phyloP scores from a whole-genome alignment of 1,139 yeast species.

The Nadsonia starkeyi-henricii region DNA sequence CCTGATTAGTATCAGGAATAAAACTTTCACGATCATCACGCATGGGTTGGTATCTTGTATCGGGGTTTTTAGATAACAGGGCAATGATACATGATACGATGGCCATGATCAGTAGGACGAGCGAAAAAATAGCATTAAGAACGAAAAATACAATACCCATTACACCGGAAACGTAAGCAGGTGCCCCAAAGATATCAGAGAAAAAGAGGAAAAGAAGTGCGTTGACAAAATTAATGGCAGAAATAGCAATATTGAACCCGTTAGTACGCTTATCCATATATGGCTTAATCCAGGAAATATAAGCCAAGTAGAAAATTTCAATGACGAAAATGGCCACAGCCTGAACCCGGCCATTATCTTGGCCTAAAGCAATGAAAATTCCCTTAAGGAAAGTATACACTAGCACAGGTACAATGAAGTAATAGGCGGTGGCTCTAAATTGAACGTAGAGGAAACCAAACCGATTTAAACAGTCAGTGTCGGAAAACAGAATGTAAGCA shows the following conservation, averaged over 20 bases:
- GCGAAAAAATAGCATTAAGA: slow-evolving; percentile 78
- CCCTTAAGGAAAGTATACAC: slow-evolving; percentile 60
- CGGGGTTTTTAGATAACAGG: slow-evolving; percentile 79
- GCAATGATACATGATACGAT: slow-evolving; percentile 81
- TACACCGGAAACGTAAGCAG: slow-evolving; percentile 75
- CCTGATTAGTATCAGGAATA: slow-evolving; percentile 32
- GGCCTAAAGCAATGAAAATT: slow-evolving; percentile 75
- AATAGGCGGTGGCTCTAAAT: slow-evolving; percentile 76
- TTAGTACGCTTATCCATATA: slow-evolving; percentile 92
- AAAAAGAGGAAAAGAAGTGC: slow-evolving; percentile 80
- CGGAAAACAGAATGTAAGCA: slow-evolving; percentile 82
- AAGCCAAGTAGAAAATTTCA: slow-evolving; percentile 55
- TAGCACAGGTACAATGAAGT: slow-evolving; percentile 58
- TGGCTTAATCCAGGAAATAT: slow-evolving; percentile 62
- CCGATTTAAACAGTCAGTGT: slow-evolving; percentile 62
- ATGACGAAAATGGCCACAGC: slow-evolving; percentile 62
- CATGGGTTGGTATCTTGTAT: slow-evolving; percentile 91
- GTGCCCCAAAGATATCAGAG: slow-evolving; percentile 71
- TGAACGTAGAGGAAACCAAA: slow-evolving; percentile 91
- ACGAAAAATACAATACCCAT: slow-evolving; percentile 90
- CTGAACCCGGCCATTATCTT: slow-evolving; percentile 64
- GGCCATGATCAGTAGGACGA: slow-evolving; percentile 68
- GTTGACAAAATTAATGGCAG: slow-evolving; percentile 65
- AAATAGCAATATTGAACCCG: slow-evolving; percentile 75
- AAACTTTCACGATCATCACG: slow-evolving; percentile 92